Evolutionary conservation across 169 alveolate species (phyloP), one percentile per base, ranked within the genome.

Genomic region (Eimeria sp.): DNA sequence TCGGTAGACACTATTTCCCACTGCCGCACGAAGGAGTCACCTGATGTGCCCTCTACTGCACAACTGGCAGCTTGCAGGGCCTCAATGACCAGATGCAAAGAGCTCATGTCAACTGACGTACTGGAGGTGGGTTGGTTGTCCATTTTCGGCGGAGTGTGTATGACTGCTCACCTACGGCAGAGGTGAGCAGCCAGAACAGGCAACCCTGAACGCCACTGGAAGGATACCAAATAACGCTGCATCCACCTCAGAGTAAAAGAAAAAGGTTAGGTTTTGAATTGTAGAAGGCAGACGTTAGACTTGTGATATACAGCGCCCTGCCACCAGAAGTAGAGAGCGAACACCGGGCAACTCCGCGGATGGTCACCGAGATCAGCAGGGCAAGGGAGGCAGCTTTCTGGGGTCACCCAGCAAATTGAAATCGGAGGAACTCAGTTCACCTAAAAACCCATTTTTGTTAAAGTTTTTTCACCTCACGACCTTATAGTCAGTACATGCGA

Each of bases 1-100:
- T 85, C 93, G 46, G 66, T 46, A 43, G 93, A 85, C 60, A 85
- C 80, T 25, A 85, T 9, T 62, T 52, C 80, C 93, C 93, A 85
- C 62, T 37, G 82, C 8, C 93, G 54, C 54, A 14, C 93, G 20
- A 16, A 60, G 37, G 93, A 85, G 60, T n/a, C 80, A 25, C 93
- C 83, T 43, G 66, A 62, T 9, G 66, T 49, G 93, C 52, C 64
- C 43, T 85, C 93, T 6, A 85, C 93, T 64, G 93, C 93, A 25
- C 58, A 62, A 33, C 93, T 58, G 27, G 93, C 93, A 85, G 78
- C 80, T 30, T 46, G 78, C 58, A 85, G 71, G 33, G 93, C 93
- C 60, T 85, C 93, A 60, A 64, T n/a, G 43, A 85, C 80, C 30
- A 85, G 27, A 60, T 85, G 30, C 33, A 43, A 37, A 16, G 49